Evolutionary conservation across 108 stramenopile species (phyloP).

Genomic region (Fragilariopsis cylindrus): DNA sequence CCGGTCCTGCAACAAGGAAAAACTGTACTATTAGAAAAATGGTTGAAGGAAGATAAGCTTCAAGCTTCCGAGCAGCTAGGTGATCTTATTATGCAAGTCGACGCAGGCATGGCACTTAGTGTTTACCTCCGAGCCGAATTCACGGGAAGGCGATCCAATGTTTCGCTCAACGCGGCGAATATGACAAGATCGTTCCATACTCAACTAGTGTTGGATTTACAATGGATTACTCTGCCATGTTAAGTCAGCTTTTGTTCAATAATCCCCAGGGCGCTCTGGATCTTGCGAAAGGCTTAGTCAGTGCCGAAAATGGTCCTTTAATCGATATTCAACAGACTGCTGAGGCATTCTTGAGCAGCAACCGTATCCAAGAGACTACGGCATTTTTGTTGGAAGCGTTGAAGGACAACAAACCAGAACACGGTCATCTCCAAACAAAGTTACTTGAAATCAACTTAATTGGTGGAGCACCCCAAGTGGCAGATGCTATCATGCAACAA

Average conservation of each 20-base stretch:
- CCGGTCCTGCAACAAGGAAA: slow-evolving; percentile 96
- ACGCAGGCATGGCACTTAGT: slow-evolving; percentile 96
- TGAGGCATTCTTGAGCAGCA: slow-evolving; percentile 96
- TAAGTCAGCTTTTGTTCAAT: slow-evolving; percentile 96
- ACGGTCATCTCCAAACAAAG: slow-evolving; percentile 99
- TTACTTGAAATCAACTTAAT: slow-evolving; percentile 99
- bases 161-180: slow-evolving; percentile 98
- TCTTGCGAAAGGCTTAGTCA: slow-evolving; percentile 95
- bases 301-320: slow-evolving; percentile 89
- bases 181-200: slow-evolving; percentile 98
- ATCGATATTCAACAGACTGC: slow-evolving; percentile 97
- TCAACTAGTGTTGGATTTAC: slow-evolving; percentile 93
- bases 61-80: slow-evolving; percentile 94
- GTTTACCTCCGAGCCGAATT: slow-evolving; percentile 96
- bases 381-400: slow-evolving; percentile 98
- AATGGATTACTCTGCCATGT: slow-evolving; percentile 96
- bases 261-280: slow-evolving; percentile 98
- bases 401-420: slow-evolving; percentile 97
- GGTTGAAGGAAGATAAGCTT: slow-evolving; percentile 98
- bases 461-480: slow-evolving; percentile 98
- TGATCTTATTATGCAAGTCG: slow-evolving; percentile 94
- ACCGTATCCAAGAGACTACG: slow-evolving; percentile 97
- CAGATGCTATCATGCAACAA: slow-evolving; percentile 99
- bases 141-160: slow-evolving; percentile 99
- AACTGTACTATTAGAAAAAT: slow-evolving; percentile 97